These are phyloP conservation scores for Pichia sp. DNA, from an alignment of 1,139 yeast genomes.

Conservation along the genomic window DNA sequence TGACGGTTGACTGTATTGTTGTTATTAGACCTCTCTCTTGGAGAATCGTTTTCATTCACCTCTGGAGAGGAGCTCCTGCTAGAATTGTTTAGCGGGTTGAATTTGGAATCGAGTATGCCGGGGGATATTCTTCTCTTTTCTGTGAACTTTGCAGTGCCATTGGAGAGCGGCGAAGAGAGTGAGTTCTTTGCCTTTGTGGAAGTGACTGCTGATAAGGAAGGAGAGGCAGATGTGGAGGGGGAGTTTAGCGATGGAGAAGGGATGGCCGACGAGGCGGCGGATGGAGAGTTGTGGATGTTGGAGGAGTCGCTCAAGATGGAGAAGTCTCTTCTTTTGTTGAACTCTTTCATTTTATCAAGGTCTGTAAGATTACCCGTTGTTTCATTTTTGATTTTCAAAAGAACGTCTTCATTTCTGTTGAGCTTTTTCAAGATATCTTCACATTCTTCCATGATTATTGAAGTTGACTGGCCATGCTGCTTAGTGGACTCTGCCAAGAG, in stretches of 20 bases:
- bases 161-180: neutral
- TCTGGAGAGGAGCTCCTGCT: neutral
- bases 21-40: neutral
- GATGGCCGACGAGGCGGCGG: neutral
- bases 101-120: neutral
- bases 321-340: conserved; percentile 15
- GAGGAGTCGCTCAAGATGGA: conserved; percentile 11
- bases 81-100: neutral
- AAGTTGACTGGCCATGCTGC: conserved; percentile 40
- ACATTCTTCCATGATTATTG: conserved; percentile 29
- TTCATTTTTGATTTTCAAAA: conserved; percentile 17
- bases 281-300: neutral
- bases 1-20: neutral
- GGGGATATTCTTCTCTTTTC: conserved; percentile 11
- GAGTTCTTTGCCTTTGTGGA: neutral
- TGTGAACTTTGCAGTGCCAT: neutral
- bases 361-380: conserved; percentile 11
- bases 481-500: conserved; percentile 44
- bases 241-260: neutral
- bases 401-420: conserved; percentile 25
- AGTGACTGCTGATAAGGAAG: neutral
- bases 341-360: conserved; percentile 13
- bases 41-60: neutral
- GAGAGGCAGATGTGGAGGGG: neutral
- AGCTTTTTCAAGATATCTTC: conserved; percentile 29